Base-by-base conservation (phyloP, 1,284 basidiomycete genomes). In the Ceratobasidium sp. region DNA sequence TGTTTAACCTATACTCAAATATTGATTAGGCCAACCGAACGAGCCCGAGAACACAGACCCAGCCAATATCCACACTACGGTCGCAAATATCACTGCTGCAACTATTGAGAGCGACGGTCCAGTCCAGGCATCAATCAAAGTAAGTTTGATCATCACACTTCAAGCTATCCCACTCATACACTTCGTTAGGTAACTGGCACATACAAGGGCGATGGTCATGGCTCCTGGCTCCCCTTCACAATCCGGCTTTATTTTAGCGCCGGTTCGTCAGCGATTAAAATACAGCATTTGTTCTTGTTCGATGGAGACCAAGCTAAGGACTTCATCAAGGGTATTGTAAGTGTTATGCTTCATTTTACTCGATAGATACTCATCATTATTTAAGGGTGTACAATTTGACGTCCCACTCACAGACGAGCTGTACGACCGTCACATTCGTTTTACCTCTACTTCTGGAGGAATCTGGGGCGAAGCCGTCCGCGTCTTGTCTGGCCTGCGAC, bases 61-160 rank as follows among this genome's bases (percentile, higher is more conserved):
- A 4, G 32, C 64, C 8, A 67, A 67, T 15, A 67, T 67, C 34
- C 64, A 67, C 27, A 67, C 69, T 2, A 75, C 78, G 56, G 74
- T 73, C 3, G 81, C 80, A 4, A 76, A 74, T 31, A 73, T 79
- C 3, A 78, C 79, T 15, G 70, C 72, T 22, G 77, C 80, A 7
- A 74, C 72, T 12, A 77, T 81, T 0, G 81, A 82, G 68, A 80
- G 81, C 68, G 75, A 73, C 52, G 80, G 80, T 0, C 80, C 80
- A n/a, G 80, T 81, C n/a, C 75, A 80, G 1, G 81, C 78, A 17
- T 79, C 81, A 8, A 76, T 82, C 49, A 82, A 82, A 75, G 80
- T 79, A 34, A 7, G 57, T 31, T 22, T 35, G 8, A 34, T 20
- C 54, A 10, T 38, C 15, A 25, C 31, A 6, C 42, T n/a, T 35